Conservation (phyloP, 2,329 filamentous ascomycete genomes). For the Penicillium sp. region DNA sequence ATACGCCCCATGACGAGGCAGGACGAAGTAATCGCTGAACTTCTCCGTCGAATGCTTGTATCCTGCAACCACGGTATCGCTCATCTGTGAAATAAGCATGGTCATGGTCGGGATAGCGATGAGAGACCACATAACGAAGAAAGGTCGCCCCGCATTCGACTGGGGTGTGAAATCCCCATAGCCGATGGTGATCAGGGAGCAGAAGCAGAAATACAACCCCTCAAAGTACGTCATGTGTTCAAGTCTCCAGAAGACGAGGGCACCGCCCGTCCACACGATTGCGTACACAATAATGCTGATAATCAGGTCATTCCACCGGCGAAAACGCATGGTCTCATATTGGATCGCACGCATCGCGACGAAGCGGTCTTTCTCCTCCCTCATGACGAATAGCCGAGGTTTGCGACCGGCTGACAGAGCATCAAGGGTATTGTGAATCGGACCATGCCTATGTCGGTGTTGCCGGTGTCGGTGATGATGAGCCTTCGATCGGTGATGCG, state of each 20-base stretch:
- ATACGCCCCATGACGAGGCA: constrained; percentile 63
- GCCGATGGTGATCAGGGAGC: constrained; percentile 79
- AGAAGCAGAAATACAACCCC: constrained; percentile 82
- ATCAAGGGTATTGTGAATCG: constrained; percentile 27
- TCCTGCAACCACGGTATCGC: constrained; percentile 73
- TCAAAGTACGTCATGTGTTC: constrained; percentile 70
- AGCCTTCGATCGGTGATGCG: constrained; percentile 8
- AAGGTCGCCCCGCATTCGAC: constrained; percentile 76
- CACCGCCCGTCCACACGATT: constrained; percentile 78
- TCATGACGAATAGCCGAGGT: constrained; percentile 57
- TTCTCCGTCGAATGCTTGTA: constrained; percentile 64
- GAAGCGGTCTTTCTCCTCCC: constrained; percentile 71
- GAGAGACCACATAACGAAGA: constrained; percentile 92
- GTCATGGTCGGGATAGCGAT: constrained; percentile 87
- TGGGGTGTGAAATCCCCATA: constrained; percentile 79
- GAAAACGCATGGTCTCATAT: constrained; percentile 61
- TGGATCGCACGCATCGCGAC: constrained; percentile 82
- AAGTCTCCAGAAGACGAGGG: constrained; percentile 69
- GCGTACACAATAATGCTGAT: constrained; percentile 70
- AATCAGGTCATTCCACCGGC: constrained; percentile 72
- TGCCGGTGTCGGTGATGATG: neutral
- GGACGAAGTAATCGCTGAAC: constrained; percentile 65
- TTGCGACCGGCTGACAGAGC: constrained; percentile 24
- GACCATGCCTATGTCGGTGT: constrained; percentile 8
- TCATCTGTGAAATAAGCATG: constrained; percentile 79